Base-by-base conservation (phyloP, 257 asterid species). In the Fraxinus quadrangulata region DNA sequence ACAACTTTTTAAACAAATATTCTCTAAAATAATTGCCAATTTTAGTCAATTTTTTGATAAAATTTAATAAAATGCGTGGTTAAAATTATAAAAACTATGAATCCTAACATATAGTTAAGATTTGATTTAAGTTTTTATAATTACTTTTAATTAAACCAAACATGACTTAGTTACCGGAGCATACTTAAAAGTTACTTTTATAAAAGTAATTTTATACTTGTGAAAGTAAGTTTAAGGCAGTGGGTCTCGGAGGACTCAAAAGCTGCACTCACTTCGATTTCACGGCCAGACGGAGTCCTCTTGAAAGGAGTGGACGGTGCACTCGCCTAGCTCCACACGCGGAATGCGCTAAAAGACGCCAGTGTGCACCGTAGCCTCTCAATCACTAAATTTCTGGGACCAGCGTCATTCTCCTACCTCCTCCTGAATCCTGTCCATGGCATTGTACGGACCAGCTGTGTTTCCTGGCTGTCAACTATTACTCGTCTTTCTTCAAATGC, bases 381-480 rank as follows among this genome's bases (percentile, higher is more conserved):
- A 34, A 73, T 17, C 45, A 30, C 68, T 28, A 76, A 28, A 73
- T 63, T 49, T 39, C 56, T 34, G 85, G 81, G 71, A 74, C 82
- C 70, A 26, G 73, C 26, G 74, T 54, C 39, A 6, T 56, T 33
- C n/a, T 49, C 28, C 26, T 24, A 11, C 33, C 10, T n/a, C 17
- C 54, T 61, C 54, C 67, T 23, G 30, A 30, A 33, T 34, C 42
- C 79, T 77, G 13, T 26, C 87, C 78, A 92, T 94, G 97, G 90
- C 89, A 54, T 81, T 83, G 73, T 66, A 26, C 76, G 65, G 78
- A 78, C 54, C 83, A 67, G 37, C 83, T 70, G 74, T 75, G 31
- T 83, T 85, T 76, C 88, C 82, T 40, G 84, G 78, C 76, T 76
- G 89, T 49, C 84, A 77, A 39, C 75, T 70, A n/a, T 31, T 75